Conservation (phyloP, 495 filamentous ascomycete species). For the Astrocystis sublimbata region DNA sequence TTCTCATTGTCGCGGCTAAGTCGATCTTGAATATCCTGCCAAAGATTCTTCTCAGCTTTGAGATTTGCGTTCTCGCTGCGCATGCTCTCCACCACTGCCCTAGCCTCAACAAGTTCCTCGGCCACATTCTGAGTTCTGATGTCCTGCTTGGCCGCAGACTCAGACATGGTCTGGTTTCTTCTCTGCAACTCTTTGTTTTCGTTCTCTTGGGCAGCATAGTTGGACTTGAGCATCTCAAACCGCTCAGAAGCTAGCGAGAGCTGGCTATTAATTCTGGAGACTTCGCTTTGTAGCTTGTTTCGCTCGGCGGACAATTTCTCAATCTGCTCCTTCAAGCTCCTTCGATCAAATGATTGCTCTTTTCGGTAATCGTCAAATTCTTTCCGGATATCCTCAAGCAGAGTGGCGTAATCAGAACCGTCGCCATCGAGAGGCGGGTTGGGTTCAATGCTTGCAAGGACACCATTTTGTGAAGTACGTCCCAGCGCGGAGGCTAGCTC, state of each 20-base stretch:
- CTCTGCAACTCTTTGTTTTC: slow-evolving; percentile 86
- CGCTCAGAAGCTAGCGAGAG: slow-evolving; percentile 77
- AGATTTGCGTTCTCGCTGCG: slow-evolving; percentile 89
- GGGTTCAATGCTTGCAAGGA: slow-evolving; percentile 54
- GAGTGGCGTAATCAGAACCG: slow-evolving; percentile 62
- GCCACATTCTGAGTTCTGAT: slow-evolving; percentile 85
- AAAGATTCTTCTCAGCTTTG: slow-evolving; percentile 87
- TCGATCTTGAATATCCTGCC: slow-evolving; percentile 87
- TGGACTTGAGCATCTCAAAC: slow-evolving; percentile 86
- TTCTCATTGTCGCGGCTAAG: slow-evolving; percentile 81
- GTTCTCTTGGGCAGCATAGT: slow-evolving; percentile 74
- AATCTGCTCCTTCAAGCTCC: slow-evolving; percentile 80
- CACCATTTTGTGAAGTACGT: slow-evolving; percentile 57
- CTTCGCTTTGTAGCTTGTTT: slow-evolving; percentile 74
- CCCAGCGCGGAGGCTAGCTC: slow-evolving; percentile 68
- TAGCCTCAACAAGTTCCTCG: slow-evolving; percentile 88
- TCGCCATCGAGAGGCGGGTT: slow-evolving; percentile 42
- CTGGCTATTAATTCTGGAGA: slow-evolving; percentile 74
- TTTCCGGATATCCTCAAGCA: slow-evolving; percentile 80
- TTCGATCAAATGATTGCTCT: slow-evolving; percentile 76
- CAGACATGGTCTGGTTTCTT: slow-evolving; percentile 69
- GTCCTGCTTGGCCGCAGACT: slow-evolving; percentile 85
- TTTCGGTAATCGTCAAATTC: slow-evolving; percentile 89
- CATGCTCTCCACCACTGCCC: slow-evolving; percentile 78
- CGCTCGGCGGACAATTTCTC: slow-evolving; percentile 81